These are phyloP conservation scores for Hypomyces rosellus DNA, from an alignment of 2,329 filamentous ascomycete genomes.

Conservation along the genomic window DNA sequence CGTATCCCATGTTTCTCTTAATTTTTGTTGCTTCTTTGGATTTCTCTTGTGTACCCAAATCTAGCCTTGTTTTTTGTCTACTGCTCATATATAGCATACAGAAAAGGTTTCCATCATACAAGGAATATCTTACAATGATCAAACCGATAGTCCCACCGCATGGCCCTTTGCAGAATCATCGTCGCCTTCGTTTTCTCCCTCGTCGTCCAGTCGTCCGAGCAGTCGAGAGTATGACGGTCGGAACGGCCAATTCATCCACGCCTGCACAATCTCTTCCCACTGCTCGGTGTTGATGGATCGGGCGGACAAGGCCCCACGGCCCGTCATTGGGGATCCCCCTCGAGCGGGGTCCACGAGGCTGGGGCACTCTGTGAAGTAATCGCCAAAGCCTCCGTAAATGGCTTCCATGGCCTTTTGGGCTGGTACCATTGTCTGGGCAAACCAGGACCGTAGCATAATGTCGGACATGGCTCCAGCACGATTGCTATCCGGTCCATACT, in stretches of 20 bases:
- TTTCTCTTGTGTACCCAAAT: too few species aligned
- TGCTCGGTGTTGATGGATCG: constrained; percentile 48
- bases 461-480: constrained; percentile 47
- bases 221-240: constrained; percentile 43
- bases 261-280: constrained; percentile 50
- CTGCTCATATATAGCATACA: too few species aligned
- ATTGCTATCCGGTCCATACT: constrained; percentile 34
- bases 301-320: constrained; percentile 36
- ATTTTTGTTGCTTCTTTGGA: too few species aligned
- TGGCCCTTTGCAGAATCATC: constrained; percentile 21
- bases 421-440: constrained; percentile 39
- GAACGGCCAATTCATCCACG: constrained; percentile 63
- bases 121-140: not conserved
- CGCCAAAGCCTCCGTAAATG: constrained; percentile 54
- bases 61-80: not conserved
- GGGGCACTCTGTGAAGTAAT: constrained; percentile 43
- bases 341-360: constrained; percentile 40
- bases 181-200: constrained; percentile 16
- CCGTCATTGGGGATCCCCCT: constrained; percentile 39
- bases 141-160: constrained; percentile 14
- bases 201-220: constrained; percentile 36
- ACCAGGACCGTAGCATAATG: constrained; percentile 36
- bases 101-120: not conserved
- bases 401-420: constrained; percentile 41
- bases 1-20: too few species aligned